Evolutionary conservation across 352 stramenopile species (phyloP), one percentile per base, ranked within the genome.

Genomic region (Phytophthora pistaciae): DNA sequence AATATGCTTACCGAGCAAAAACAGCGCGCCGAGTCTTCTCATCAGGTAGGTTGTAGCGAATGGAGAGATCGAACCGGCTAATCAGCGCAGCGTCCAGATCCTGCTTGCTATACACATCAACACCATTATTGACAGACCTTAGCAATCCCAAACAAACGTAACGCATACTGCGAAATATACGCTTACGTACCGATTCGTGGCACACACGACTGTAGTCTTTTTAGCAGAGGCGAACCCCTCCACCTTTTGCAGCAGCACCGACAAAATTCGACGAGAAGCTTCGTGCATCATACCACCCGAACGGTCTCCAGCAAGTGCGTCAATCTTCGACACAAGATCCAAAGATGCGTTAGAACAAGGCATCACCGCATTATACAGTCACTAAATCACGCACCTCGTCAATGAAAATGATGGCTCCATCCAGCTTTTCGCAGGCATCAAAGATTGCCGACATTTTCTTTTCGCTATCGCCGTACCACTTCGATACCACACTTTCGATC

Each of bases 381-480:
- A 48, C 42, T 33, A 36, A 21, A 56, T 38, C 53, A 60, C 56
- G 8, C 46, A 96, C 88, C 77, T 98, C 95, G 64, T 98, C 95
- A 71, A 98, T 97, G 60, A 98, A 98, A 70, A 98, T 97, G 71
- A 98, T 98, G 18, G 91, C 90, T 10, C 90, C 91, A 50, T 96
- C 88, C 23, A 98, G 76, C 70, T 98, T 94, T 63, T 98, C 91
- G 66, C 92, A 98, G 0, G 92, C 88, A 53, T 98, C 94, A 74
- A 99, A 97, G 52, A 99, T 98, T n/a, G 89, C 75, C 53, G 88
- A 94, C 80, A 99, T 94, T 56, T 97, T 96, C 77, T 98, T 98
- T 70, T 99, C 94, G 80, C 92, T 98, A 64, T 99, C 95, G 20
- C 95, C 95, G 58, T 98, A 99, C 90, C 91, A 98, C 71, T 98